Evolutionary conservation across 2,329 filamentous ascomycete species (phyloP).

Genomic region (Arthrinium phaeospermum): DNA sequence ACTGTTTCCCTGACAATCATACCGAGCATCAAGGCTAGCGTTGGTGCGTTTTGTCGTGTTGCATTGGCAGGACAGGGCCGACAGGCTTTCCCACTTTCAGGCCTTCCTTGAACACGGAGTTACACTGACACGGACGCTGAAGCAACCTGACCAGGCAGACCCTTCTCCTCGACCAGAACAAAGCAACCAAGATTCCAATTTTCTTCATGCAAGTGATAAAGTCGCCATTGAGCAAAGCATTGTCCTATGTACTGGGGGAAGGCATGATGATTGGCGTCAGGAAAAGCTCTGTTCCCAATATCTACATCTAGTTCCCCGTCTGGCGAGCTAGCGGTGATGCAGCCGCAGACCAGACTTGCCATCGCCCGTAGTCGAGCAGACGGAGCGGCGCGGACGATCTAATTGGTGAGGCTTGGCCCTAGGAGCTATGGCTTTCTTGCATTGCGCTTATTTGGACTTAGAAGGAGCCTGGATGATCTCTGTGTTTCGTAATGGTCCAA

Average conservation of each 20-base stretch:
- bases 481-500: conserved; percentile 16
- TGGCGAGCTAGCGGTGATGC: neutral
- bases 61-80: conserved; percentile 4
- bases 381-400: conserved; percentile 9
- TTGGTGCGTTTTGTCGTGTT: conserved; percentile 5
- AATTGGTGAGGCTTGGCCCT: conserved; percentile 3
- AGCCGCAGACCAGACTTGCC: neutral
- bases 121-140: conserved; percentile 14
- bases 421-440: conserved; percentile 12
- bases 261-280: neutral
- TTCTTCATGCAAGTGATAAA: neutral
- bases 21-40: conserved; percentile 8
- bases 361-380: neutral
- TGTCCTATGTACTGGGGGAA: neutral
- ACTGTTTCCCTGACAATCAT: conserved; percentile 4
- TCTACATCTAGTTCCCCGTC: neutral
- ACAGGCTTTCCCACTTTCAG: conserved; percentile 13
- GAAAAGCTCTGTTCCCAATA: neutral
- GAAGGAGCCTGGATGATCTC: conserved; percentile 13
- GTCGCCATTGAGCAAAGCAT: neutral
- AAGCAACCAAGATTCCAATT: neutral
- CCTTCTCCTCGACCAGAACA: neutral
- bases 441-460: conserved; percentile 9
- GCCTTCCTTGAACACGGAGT: conserved; percentile 15
- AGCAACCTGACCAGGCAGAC: conserved; percentile 7